A percentile compares a stretch with the other conserved stretches of the same genome.
Evolutionary conservation across 495 filamentous ascomycete genomes (phyloP).

Genomic region (Xylaria grammica): DNA sequence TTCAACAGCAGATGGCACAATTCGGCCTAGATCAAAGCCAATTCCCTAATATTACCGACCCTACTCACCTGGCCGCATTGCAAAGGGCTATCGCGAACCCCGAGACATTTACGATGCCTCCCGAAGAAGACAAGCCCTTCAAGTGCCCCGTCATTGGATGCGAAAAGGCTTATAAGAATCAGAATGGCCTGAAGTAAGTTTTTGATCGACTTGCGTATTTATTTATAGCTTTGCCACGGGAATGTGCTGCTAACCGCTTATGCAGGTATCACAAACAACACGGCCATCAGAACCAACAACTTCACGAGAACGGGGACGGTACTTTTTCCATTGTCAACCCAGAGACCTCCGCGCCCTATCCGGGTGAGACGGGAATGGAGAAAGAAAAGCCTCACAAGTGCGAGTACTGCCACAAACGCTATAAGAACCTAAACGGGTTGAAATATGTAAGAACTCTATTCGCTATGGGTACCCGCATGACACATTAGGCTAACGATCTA

Average conservation of each 20-base stretch:
- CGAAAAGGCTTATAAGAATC: conserved; percentile 99
- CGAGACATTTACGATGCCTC: conserved; percentile 55
- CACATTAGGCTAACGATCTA: conserved; percentile 27
- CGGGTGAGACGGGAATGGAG: conserved; percentile 97
- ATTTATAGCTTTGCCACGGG: conserved; percentile 18
- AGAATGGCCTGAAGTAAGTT: conserved; percentile 92
- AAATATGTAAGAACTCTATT: conserved; percentile 69
- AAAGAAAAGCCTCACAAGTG: conserved; percentile 99
- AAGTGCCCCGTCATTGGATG: conserved; percentile 97
- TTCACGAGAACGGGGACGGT: conserved; percentile 93
- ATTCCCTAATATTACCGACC: conserved; percentile 75
- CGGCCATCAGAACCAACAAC: conserved; percentile 93
- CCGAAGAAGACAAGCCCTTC: conserved; percentile 89
- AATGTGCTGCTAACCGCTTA: conserved; percentile 39
- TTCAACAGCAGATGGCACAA: conserved; percentile 65
- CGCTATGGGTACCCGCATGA: background rate
- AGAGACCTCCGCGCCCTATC: conserved; percentile 89
- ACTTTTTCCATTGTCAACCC: conserved; percentile 99
- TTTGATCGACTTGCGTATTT: conserved; percentile 8
- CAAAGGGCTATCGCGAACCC: conserved; percentile 70
- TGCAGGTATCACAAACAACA: conserved; percentile 77
- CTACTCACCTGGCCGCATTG: conserved; percentile 71
- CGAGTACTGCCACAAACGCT: conserved; percentile 94
- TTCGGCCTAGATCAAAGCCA: conserved; percentile 70
- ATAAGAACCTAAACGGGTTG: conserved; percentile 97